Evolutionary conservation across 495 filamentous ascomycete genomes (phyloP), one percentile per base, ranked within the genome.

Genomic region (Penicillium parvum): DNA sequence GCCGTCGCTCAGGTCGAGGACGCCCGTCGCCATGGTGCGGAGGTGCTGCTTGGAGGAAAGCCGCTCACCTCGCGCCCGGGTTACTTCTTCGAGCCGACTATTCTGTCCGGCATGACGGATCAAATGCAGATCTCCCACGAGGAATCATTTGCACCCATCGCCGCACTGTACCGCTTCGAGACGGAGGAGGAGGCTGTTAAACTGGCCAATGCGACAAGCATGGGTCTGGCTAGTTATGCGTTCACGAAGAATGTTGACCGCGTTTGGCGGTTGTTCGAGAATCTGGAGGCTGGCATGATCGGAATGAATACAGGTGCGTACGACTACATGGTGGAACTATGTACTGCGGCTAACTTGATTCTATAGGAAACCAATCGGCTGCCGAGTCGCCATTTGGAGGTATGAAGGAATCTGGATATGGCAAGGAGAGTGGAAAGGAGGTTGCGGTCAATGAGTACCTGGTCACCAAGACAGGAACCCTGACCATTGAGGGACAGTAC

Each of bases 251-350:
- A 86, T 46, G 62, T 85, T 15, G 83, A 87, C 54, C 76, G 84
- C 1, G 69, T 80, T 48, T 87, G 83, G 84, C 66, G 84, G 35
- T 55, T 88, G 52, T 65, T 86, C 50, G 84, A 87, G 64, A 84
- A 83, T 37, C 61, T 88, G 23, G 84, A 88, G 55, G 82, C 84
- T 2, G 84, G 84, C 1, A 87, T 88, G 83, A 81, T 88, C 45
- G 84, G 81, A 5, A 54, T 85, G 66, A 84, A 85, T 45, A 82
- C 76, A 28, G 81, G 82, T 76, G 41, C 36, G 52, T 50, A n/a
- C 12, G 27, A 5, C 6, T n/a, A n/a, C n/a, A n/a, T n/a, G n/a
- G n/a, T n/a, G n/a, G n/a, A n/a, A n/a, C n/a, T n/a, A n/a, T n/a
- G n/a, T n/a, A n/a, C n/a, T n/a, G n/a, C n/a, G n/a, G 19, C 35